Conservation (phyloP, 345 rosid species). For the thale cress (Arabidopsis thaliana) region TAIR10.1 NC_003071.7:15359501-15360000, state of each 20-base stretch:
- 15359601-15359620: background rate
- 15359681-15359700: conserved; percentile 38
- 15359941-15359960: background rate
- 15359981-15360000: conserved; percentile 27
- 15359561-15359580: background rate
- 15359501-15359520: background rate
- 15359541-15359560: background rate
- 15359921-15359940: conserved; percentile 28
- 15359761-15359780: conserved; percentile 52
- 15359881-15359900: conserved; percentile 14
- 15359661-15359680: conserved; percentile 44
- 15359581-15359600: background rate
- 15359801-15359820: conserved; percentile 1
- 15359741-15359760: background rate
- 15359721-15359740: background rate
- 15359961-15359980: background rate
- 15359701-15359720: conserved; percentile 35
- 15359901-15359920: background rate
- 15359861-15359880: conserved; percentile 25
- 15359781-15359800: conserved; percentile 34
- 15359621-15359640: conserved; percentile 1
- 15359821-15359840: background rate
- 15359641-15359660: conserved; percentile 29
- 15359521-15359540: background rate
- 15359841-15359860: background rate